Conservation (phyloP, 1,139 yeast species). For the Arxiozyma telluris region DNA sequence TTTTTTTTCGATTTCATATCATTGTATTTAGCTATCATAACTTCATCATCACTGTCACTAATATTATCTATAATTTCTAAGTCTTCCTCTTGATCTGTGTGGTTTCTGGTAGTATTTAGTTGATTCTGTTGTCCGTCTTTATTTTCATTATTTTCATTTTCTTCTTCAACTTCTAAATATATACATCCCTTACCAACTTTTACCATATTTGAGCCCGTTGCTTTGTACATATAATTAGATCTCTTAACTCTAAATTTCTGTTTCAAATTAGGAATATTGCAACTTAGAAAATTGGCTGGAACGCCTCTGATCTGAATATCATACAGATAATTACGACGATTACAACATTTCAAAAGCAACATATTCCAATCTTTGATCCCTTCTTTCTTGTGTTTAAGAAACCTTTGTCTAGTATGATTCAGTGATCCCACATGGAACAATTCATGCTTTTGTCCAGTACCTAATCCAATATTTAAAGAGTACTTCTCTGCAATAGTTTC, state of each 20-base stretch:
- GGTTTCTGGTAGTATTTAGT: slow-evolving; percentile 2
- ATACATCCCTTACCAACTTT: slow-evolving; percentile 14
- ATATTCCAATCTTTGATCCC: slow-evolving; percentile 24
- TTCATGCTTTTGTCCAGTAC: slow-evolving; percentile 15
- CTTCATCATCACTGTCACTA: slow-evolving; percentile 5
- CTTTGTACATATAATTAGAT: slow-evolving; percentile 14
- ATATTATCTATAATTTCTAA: neutral
- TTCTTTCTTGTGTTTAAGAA: slow-evolving; percentile 13
- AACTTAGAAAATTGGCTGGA: slow-evolving; percentile 16
- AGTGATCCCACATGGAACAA: slow-evolving; percentile 17
- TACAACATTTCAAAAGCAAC: slow-evolving; percentile 19
- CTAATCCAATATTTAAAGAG: slow-evolving; percentile 24
- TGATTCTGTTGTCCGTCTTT: neutral
- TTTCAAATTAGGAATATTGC: slow-evolving; percentile 10
- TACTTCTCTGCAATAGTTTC: slow-evolving; percentile 20
- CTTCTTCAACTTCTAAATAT: slow-evolving; percentile 19
- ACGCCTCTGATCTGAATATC: slow-evolving; percentile 17
- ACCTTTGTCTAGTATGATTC: slow-evolving; percentile 13
- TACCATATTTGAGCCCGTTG: slow-evolving; percentile 20
- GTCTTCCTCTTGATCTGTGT: neutral
- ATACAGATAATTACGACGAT: slow-evolving; percentile 13
- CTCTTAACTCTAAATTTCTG: slow-evolving; percentile 16
- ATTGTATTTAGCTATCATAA: neutral
- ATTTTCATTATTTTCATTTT: slow-evolving; percentile 1
- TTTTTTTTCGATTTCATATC: neutral